These are phyloP conservation scores for Cyberlindnera americana DNA, from an alignment of 805 yeast genomes.

Conservation along the genomic window DNA sequence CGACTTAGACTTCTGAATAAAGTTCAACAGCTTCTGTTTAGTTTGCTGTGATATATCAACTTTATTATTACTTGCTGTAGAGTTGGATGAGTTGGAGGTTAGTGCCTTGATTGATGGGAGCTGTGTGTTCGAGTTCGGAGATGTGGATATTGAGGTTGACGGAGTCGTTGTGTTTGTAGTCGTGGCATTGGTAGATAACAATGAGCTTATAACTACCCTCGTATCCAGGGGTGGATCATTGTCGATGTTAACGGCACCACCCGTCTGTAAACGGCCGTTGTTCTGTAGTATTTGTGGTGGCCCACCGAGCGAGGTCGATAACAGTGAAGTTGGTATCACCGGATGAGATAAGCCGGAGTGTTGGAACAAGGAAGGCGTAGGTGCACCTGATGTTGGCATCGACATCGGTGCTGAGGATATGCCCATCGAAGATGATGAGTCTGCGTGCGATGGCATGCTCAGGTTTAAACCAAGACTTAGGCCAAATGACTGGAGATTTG, in stretches of 20 bases:
- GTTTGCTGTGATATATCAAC: constrained; percentile 22
- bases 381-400: constrained; percentile 2
- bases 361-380: constrained; percentile 7
- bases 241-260: constrained; percentile 10
- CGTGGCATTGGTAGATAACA: constrained; percentile 11
- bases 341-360: constrained; percentile 2
- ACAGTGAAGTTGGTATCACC: background rate
- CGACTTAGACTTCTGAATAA: constrained; percentile 59
- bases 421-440: background rate
- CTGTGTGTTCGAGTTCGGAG: constrained; percentile 12
- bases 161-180: constrained; percentile 12
- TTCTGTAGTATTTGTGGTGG: constrained; percentile 8
- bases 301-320: constrained; percentile 4
- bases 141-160: constrained; percentile 14
- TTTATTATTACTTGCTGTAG: constrained; percentile 4
- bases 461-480: constrained; percentile 7
- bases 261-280: background rate
- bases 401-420: constrained; percentile 7
- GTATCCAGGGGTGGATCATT: constrained; percentile 1
- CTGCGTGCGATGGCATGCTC: constrained; percentile 1
- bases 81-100: constrained; percentile 1
- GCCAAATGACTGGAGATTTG: constrained; percentile 7
- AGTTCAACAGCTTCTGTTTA: constrained; percentile 38
- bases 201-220: constrained; percentile 9
- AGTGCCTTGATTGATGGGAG: constrained; percentile 17